These are phyloP conservation scores for Galerina sulciceps DNA, from an alignment of 768 basidiomycete species.

Conservation along the genomic window DNA sequence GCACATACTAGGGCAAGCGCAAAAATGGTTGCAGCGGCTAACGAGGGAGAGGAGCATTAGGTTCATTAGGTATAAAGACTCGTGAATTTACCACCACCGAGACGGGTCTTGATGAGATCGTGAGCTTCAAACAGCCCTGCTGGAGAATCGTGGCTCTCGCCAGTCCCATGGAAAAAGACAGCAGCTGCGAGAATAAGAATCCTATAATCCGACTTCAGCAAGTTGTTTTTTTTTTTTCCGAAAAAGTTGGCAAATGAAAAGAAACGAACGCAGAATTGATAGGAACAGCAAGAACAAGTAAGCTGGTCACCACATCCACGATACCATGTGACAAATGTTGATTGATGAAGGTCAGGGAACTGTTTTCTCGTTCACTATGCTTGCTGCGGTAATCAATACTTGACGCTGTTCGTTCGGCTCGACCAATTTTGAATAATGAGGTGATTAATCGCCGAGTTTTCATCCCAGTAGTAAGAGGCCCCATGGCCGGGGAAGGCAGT, in stretches of 20 bases:
- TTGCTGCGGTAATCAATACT: conserved; percentile 35
- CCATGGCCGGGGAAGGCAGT: conserved; percentile 11
- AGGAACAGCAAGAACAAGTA: conserved; percentile 72
- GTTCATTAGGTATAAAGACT: neutral
- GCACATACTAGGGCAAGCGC: conserved; percentile 76
- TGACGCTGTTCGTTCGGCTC: conserved; percentile 34
- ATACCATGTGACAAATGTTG: conserved; percentile 61
- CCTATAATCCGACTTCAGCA: conserved; percentile 31
- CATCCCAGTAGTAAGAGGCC: conserved; percentile 10
- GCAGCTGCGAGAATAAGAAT: conserved; percentile 77
- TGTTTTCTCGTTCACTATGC: conserved; percentile 55
- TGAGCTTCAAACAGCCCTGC: conserved; percentile 79
- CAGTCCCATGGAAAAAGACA: conserved; percentile 58
- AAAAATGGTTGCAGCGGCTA: conserved; percentile 72
- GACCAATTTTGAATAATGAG: conserved; percentile 33
- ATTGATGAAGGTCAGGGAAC: conserved; percentile 46
- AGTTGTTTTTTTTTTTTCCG: conserved; percentile 1
- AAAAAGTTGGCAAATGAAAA: neutral
- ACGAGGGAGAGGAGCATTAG: neutral
- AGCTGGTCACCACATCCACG: conserved; percentile 58
- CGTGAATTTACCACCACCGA: conserved; percentile 56
- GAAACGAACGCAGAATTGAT: conserved; percentile 69
- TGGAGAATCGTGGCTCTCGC: conserved; percentile 36
- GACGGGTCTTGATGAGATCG: conserved; percentile 52
- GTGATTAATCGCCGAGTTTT: conserved; percentile 15